These are phyloP conservation scores for Lodderomyces theae DNA, from an alignment of 1,139 yeast species.

Conservation along the genomic window DNA sequence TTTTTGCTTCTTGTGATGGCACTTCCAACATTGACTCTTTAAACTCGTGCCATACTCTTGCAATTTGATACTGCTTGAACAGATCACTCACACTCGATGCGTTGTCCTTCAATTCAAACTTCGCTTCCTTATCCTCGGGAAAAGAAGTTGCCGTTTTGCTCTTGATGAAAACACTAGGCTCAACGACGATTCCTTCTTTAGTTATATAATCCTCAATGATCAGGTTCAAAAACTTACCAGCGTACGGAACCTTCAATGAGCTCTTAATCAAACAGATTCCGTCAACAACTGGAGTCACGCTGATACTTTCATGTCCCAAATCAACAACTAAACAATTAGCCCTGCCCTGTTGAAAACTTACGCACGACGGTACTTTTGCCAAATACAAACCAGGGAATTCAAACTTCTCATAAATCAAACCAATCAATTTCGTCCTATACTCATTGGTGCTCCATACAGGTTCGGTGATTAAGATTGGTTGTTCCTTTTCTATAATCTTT, in stretches of 20 bases:
- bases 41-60: slow-evolving; percentile 51
- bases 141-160: slow-evolving; percentile 32
- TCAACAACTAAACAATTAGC: slow-evolving; percentile 93
- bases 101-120: slow-evolving; percentile 26
- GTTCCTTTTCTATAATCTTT: slow-evolving; percentile 57
- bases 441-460: slow-evolving; percentile 78
- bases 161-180: slow-evolving; percentile 30
- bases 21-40: slow-evolving; percentile 64
- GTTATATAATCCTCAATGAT: slow-evolving; percentile 34
- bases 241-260: slow-evolving; percentile 64
- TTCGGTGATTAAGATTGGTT: slow-evolving; percentile 78
- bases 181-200: slow-evolving; percentile 12
- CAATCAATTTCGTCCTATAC: slow-evolving; percentile 72
- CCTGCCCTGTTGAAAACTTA: slow-evolving; percentile 90
- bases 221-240: slow-evolving; percentile 56
- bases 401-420: slow-evolving; percentile 68
- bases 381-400: slow-evolving; percentile 83
- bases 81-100: slow-evolving; percentile 35
- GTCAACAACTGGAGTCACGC: slow-evolving; percentile 91
- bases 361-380: slow-evolving; percentile 84
- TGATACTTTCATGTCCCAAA: slow-evolving; percentile 78
- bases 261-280: slow-evolving; percentile 81
- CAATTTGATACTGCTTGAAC: slow-evolving; percentile 35
- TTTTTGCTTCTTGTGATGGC: slow-evolving; percentile 32
- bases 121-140: slow-evolving; percentile 26